Evolutionary conservation across 192 early-diverging fungal species (phyloP), one percentile per base, ranked within the genome.

Genomic region (Endogone sp.): DNA sequence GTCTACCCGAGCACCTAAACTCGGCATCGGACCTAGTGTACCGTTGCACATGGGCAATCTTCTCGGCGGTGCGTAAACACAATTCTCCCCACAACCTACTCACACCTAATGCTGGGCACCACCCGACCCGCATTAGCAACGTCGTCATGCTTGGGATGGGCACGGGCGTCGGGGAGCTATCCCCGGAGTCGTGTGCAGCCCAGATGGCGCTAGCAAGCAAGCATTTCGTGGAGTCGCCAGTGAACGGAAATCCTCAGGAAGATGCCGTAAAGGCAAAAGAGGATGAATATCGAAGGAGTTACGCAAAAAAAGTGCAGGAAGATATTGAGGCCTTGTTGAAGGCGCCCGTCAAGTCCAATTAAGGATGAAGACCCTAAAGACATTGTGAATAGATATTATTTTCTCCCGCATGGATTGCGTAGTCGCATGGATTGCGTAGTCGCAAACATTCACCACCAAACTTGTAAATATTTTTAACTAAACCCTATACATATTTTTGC

Each of bases 121-220:
- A 71, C 16, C 37, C 37, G 37, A 16, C 37, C 28, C 32, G 70
- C 24, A 71, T 71, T 37, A 66, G 64, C 55, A 59, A 28, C 31
- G 29, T 71, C 59, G 8, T 71, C 11, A 66, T 63, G 32, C 57
- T 65, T 2, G 70, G 70, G n/a, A 66, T 71, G 64, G 70, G 70
- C 3, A 67, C 70, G 0, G 70, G 70, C 24, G 70, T 65, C 49
- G 70, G 70, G 11, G 28, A 22, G 21, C 61, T 66, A 20, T 20
- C 70, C 3, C 62, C 26, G 54, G 24, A 67, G 27, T 16, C 3
- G 25, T 71, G 70, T 67, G 70, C 70, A 13, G 58, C 37, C 49
- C 70, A 71, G 24, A 71, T 71, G 70, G 26, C 55, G n/a, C 66
- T 71, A 29, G 70, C 70, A 4, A 4, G 64, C 22, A 66, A 71